Conservation (phyloP, 768 basidiomycete species). For the Cubamyces sp. region DNA sequence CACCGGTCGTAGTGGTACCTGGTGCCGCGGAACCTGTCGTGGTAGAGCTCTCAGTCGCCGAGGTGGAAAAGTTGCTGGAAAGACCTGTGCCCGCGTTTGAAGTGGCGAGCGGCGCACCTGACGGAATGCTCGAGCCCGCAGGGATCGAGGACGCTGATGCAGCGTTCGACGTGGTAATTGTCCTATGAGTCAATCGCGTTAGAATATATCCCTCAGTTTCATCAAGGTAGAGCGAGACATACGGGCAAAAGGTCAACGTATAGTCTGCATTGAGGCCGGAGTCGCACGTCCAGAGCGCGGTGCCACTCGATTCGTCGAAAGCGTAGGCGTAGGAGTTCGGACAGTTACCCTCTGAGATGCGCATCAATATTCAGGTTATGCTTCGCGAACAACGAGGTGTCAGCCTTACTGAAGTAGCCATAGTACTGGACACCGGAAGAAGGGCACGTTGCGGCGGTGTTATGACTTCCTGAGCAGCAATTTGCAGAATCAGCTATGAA, state of each 20-base stretch:
- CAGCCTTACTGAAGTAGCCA: constrained; percentile 31
- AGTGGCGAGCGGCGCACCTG: too few species aligned
- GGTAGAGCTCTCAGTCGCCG: too few species aligned
- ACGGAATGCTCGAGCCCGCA: neutral
- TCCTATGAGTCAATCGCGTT: neutral
- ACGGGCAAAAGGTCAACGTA: constrained; percentile 38
- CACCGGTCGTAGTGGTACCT: neutral
- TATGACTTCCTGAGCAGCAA: constrained; percentile 39
- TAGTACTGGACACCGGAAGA: constrained; percentile 36
- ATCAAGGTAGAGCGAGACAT: neutral
- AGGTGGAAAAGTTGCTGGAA: too few species aligned
- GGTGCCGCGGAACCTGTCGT: too few species aligned
- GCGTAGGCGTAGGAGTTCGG: constrained; percentile 32
- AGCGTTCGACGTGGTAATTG: neutral
- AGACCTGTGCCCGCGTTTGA: too few species aligned
- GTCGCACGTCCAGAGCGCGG: constrained; percentile 58
- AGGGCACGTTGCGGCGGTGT: constrained; percentile 37
- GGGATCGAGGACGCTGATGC: neutral
- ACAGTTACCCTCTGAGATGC: constrained; percentile 28
- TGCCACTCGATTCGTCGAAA: constrained; percentile 37
- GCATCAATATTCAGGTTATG: neutral
- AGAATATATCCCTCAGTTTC: neutral
- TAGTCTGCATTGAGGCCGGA: constrained; percentile 37
- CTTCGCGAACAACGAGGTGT: too few species aligned
- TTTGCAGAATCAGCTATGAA: constrained; percentile 35